Conservation (phyloP, 2,329 filamentous ascomycete species). For the Teratosphaeria epicoccoides region DNA sequence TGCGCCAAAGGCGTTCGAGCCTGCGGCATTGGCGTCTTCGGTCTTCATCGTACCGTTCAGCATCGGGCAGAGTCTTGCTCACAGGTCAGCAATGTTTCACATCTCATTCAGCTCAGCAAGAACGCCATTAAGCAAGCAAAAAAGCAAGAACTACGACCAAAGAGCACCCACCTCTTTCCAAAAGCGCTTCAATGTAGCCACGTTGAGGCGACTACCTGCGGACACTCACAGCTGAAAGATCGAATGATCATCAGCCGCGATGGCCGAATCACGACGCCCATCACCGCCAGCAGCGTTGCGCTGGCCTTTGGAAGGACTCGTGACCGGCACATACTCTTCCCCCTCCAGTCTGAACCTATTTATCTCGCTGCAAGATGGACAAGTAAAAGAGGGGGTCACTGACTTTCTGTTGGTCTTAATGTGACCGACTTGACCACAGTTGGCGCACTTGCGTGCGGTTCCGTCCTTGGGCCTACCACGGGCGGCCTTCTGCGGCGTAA, state of each 20-base stretch:
- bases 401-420: constrained; percentile 99
- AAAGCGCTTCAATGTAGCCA: background rate
- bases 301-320: background rate
- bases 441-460: constrained; percentile 80
- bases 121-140: constrained; percentile 6
- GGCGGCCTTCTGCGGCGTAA: constrained; percentile 22
- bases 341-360: background rate
- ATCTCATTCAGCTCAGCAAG: constrained; percentile 11
- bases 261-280: background rate
- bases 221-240: constrained; percentile 13
- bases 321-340: background rate
- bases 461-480: constrained; percentile 50
- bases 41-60: constrained; percentile 59
- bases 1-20: constrained; percentile 25
- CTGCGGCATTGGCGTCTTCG: constrained; percentile 24
- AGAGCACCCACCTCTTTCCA: background rate
- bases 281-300: background rate
- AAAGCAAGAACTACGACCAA: no score
- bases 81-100: constrained; percentile 19
- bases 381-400: constrained; percentile 26
- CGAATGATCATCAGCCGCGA: constrained; percentile 8
- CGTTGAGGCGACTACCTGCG: background rate
- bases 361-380: constrained; percentile 4
- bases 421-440: constrained; percentile 91
- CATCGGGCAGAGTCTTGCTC: constrained; percentile 63